Conservation (phyloP, 805 yeast species). For the Yamadazyma phyllophila region DNA sequence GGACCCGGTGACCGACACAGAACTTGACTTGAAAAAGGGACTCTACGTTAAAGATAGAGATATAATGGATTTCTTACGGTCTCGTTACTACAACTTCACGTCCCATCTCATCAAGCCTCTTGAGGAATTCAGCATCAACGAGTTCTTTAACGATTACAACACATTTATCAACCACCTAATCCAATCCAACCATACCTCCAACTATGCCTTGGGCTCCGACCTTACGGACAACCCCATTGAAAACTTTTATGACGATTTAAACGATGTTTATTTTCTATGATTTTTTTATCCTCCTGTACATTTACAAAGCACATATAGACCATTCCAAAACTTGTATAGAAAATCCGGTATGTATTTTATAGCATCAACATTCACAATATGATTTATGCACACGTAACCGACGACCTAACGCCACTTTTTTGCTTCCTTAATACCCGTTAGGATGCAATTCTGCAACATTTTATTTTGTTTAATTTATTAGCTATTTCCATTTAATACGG, state of each 20-base stretch:
- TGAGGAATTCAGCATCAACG: constrained; percentile 2
- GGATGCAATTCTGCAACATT: too few relatives aligned
- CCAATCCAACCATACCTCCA: not conserved
- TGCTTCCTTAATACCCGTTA: too few relatives aligned
- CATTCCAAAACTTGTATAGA: too few relatives aligned
- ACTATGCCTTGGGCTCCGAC: not conserved
- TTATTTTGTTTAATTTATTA: too few relatives aligned
- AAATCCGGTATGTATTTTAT: too few relatives aligned
- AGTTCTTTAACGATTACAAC: constrained; percentile 4
- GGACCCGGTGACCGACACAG: not conserved
- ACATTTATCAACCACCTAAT: not conserved
- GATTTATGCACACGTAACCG: too few relatives aligned
- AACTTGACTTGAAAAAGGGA: not conserved
- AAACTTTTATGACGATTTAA: constrained; percentile 8
- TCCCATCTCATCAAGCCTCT: constrained; percentile 4
- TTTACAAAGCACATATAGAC: too few relatives aligned
- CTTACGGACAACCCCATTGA: not conserved
- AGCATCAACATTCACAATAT: too few relatives aligned
- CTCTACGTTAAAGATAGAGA: constrained; percentile 2
- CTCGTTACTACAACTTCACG: constrained; percentile 4
- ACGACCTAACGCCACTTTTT: too few relatives aligned
- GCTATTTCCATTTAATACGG: too few relatives aligned
- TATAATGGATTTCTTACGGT: constrained; percentile 2
- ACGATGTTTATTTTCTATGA: not conserved
- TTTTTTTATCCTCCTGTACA: not conserved